Percentiles rank a stretch among this genome's conserved stretches.
These are phyloP conservation scores for Saccharomycopsis vini DNA, from an alignment of 805 yeast genomes.

Conservation along the genomic window DNA sequence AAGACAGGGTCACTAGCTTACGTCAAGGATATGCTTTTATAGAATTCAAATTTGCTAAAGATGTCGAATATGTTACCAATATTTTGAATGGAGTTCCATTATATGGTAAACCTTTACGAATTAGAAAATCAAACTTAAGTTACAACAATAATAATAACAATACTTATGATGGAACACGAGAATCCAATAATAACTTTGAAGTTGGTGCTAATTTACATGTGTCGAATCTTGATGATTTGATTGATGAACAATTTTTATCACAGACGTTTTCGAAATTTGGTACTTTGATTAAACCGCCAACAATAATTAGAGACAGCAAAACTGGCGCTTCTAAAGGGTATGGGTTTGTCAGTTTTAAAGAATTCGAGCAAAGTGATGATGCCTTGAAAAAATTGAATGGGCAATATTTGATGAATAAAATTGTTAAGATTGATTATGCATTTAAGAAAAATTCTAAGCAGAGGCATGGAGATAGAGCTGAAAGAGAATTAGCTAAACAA, in stretches of 20 bases:
- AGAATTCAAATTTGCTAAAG: constrained; percentile 50
- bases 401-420: constrained; percentile 57
- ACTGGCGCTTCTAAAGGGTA: constrained; percentile 46
- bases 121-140: constrained; percentile 31
- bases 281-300: constrained; percentile 39
- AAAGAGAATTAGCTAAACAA: constrained; percentile 58
- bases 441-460: constrained; percentile 49
- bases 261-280: constrained; percentile 69
- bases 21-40: constrained; percentile 90
- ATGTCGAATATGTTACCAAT: constrained; percentile 60
- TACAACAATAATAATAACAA: constrained; percentile 13
- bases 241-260: constrained; percentile 45
- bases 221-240: constrained; percentile 52
- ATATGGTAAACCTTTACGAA: constrained; percentile 50
- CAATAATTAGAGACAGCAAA: constrained; percentile 36
- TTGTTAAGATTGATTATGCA: constrained; percentile 59
- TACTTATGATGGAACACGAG: constrained; percentile 16
- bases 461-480: constrained; percentile 73
- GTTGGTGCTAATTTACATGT: constrained; percentile 64
- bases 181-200: constrained; percentile 26
- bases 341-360: constrained; percentile 58
- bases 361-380: constrained; percentile 58
- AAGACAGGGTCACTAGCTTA: constrained; percentile 57
- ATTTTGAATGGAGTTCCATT: constrained; percentile 52
- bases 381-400: constrained; percentile 67